Evolutionary conservation across 768 basidiomycete species (phyloP).

Genomic region (Boletellus emodensis): DNA sequence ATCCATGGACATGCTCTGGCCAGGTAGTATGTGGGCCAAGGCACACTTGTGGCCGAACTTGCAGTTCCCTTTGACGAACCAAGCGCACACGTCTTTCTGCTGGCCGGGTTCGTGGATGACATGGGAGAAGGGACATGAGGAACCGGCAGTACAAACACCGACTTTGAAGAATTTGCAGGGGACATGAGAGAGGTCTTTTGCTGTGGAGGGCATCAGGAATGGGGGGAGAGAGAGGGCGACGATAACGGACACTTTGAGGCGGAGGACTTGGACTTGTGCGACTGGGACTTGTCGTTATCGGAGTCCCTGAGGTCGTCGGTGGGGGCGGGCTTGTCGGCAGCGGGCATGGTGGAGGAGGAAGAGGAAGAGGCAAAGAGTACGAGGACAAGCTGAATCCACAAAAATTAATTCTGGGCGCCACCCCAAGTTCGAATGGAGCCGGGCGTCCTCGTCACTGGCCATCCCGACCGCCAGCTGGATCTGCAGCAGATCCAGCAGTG

Average conservation of each 20-base stretch:
- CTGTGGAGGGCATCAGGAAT: slow-evolving; percentile 31
- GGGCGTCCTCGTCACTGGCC: no score
- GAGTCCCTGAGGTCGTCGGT: slow-evolving; percentile 20
- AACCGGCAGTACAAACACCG: slow-evolving; percentile 89
- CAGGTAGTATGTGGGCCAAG: slow-evolving; percentile 89
- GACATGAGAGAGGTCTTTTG: slow-evolving; percentile 91
- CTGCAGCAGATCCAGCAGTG: no score
- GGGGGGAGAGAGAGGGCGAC: not conserved
- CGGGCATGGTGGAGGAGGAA: slow-evolving; percentile 11
- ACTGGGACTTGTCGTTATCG: slow-evolving; percentile 17
- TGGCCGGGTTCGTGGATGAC: slow-evolving; percentile 64
- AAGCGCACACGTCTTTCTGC: slow-evolving; percentile 78
- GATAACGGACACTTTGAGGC: slow-evolving; percentile 32
- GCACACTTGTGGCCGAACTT: slow-evolving; percentile 83
- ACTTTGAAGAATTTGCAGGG: slow-evolving; percentile 98
- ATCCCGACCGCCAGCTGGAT: no score
- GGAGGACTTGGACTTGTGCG: slow-evolving; percentile 24
- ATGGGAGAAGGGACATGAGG: slow-evolving; percentile 96
- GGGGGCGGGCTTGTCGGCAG: slow-evolving; percentile 21
- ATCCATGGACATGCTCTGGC: slow-evolving; percentile 93
- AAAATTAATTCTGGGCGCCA: not conserved
- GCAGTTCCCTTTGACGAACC: slow-evolving; percentile 93
- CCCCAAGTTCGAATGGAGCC: not conserved
- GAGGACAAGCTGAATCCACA: not conserved
- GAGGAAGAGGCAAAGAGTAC: not conserved